phyloP scores from a whole-genome alignment of 2,329 filamentous ascomycete species.

The Phialophora tarda region DNA sequence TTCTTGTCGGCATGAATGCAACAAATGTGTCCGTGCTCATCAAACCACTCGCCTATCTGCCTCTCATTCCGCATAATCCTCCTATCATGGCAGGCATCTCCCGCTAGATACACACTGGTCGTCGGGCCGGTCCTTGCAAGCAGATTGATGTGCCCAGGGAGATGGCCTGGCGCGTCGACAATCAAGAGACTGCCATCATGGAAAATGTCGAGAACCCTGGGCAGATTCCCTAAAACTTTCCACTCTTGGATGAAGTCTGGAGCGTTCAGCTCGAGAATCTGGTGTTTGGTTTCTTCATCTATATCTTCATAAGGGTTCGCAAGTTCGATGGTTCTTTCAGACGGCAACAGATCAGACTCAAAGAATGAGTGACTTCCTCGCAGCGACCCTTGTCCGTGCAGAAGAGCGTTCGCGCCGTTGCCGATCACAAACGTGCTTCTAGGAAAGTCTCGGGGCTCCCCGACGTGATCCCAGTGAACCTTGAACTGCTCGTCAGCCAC shows the following conservation, averaged over 20 bases:
- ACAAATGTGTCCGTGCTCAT: constrained; percentile 39
- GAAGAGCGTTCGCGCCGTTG: constrained; percentile 32
- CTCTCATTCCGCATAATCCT: constrained; percentile 42
- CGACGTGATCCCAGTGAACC: constrained; percentile 46
- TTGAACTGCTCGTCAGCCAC: constrained; percentile 26
- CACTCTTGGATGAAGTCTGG: constrained; percentile 38
- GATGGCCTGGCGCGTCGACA: constrained; percentile 43
- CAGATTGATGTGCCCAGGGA: constrained; percentile 45
- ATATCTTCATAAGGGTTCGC: constrained; percentile 30
- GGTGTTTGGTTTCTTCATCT: constrained; percentile 21
- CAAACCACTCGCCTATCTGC: constrained; percentile 42
- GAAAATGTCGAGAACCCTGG: constrained; percentile 42
- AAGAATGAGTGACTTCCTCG: constrained; percentile 41
- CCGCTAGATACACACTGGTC: constrained; percentile 42
- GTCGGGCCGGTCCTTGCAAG: constrained; percentile 33
- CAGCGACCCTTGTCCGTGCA: constrained; percentile 29
- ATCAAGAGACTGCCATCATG: constrained; percentile 42
- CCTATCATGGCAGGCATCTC: constrained; percentile 45
- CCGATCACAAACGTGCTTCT: constrained; percentile 49
- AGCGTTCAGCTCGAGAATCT: neutral
- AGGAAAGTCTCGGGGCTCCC: constrained; percentile 48
- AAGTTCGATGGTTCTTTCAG: constrained; percentile 38
- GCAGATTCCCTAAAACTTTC: constrained; percentile 32
- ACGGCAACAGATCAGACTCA: constrained; percentile 38
- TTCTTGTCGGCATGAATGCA: constrained; percentile 44